Conservation (phyloP, 179 eudicot species). For the Actinidia arguta region DNA sequence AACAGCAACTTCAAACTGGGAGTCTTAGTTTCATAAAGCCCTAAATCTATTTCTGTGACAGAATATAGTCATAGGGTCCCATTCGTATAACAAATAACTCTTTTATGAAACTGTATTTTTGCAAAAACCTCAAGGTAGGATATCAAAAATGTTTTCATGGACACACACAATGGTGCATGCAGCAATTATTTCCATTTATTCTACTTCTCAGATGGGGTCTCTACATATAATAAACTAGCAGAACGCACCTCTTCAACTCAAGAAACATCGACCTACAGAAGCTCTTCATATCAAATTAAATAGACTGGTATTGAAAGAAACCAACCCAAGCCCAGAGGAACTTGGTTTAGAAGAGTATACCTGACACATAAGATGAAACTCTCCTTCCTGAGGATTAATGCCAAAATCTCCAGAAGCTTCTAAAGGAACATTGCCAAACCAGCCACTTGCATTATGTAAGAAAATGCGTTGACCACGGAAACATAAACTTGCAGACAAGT, state of each 20-base stretch:
- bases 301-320: neutral
- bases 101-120: neutral
- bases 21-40: neutral
- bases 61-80: neutral
- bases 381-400: conserved; percentile 96
- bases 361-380: conserved; percentile 99
- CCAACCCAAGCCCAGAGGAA: conserved; percentile 3
- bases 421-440: conserved; percentile 90
- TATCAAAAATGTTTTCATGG: neutral
- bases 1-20: neutral
- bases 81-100: neutral
- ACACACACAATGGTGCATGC: neutral
- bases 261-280: neutral
- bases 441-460: conserved; percentile 94
- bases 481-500: conserved; percentile 77
- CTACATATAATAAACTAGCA: neutral
- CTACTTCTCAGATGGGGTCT: neutral
- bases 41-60: neutral
- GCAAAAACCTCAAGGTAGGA: neutral
- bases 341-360: conserved; percentile 38
- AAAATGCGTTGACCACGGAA: conserved; percentile 96
- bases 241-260: neutral
- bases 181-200: neutral
- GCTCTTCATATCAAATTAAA: neutral
- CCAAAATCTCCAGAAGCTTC: conserved; percentile 99